A percentile compares a stretch with the other conserved stretches of the same genome.
Conservation (phyloP, 2,329 filamentous ascomycete species). For the Xylariaceae sp. region DNA sequence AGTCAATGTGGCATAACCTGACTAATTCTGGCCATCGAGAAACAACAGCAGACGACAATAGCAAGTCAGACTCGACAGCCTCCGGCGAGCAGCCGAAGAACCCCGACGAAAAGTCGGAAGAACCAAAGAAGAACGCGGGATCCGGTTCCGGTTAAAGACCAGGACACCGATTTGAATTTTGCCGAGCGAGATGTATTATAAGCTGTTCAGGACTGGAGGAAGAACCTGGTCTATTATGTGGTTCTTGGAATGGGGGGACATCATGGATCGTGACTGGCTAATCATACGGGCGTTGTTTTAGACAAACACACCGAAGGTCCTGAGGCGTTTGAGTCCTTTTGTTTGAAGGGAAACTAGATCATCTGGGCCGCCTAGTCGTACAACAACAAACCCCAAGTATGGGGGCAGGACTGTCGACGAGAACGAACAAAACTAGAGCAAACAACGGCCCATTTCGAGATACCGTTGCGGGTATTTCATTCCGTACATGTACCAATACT, state of each 20-base stretch:
- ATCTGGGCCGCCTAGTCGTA: neutral
- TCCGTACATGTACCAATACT: constrained; percentile 17
- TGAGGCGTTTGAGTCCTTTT: constrained; percentile 15
- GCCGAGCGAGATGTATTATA: constrained; percentile 30
- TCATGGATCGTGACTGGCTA: constrained; percentile 21
- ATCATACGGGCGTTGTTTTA: constrained; percentile 25
- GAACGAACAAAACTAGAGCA: constrained; percentile 8
- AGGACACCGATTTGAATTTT: neutral
- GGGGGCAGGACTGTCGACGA: constrained; percentile 5
- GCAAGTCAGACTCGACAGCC: constrained; percentile 7
- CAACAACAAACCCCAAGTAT: constrained; percentile 2
- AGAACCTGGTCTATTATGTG: neutral
- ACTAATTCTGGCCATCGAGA: constrained; percentile 61
- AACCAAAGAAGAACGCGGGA: constrained; percentile 26
- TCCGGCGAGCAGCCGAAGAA: constrained; percentile 22
- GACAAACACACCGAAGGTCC: constrained; percentile 14
- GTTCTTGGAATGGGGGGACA: constrained; percentile 14
- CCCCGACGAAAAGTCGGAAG: constrained; percentile 23
- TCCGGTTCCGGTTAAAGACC: constrained; percentile 26
- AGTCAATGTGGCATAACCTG: constrained; percentile 86
- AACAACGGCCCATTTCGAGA: constrained; percentile 4
- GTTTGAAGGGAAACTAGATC: constrained; percentile 7
- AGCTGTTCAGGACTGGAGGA: constrained; percentile 15
- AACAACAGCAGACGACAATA: constrained; percentile 13
- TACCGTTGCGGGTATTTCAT: constrained; percentile 7